Conservation (phyloP, 169 alveolate species). For the Prorocentrum cordatum region DNA sequence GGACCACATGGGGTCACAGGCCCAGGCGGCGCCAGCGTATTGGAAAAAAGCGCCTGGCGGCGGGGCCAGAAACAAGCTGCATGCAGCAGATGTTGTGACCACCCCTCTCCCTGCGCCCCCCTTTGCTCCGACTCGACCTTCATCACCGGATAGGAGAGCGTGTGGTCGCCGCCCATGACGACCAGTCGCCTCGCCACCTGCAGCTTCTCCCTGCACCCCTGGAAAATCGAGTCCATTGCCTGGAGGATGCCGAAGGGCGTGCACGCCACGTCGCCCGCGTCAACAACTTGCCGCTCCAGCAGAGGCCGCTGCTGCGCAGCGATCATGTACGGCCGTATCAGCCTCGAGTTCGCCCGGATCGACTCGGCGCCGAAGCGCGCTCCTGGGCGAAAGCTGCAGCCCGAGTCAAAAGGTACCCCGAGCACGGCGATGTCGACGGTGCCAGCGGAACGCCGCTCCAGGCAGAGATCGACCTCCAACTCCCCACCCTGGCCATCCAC, state of each 20-base stretch:
- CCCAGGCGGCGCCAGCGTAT: too few relatives aligned
- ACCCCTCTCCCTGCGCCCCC: too few relatives aligned
- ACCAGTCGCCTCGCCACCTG: constrained; percentile 7
- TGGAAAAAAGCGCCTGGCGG: too few relatives aligned
- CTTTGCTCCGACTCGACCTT: too few relatives aligned
- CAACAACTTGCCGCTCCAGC: constrained; percentile 29
- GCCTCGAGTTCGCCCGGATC: constrained; percentile 40
- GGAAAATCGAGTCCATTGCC: neutral
- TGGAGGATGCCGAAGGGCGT: neutral
- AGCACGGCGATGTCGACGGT: constrained; percentile 4
- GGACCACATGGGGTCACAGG: too few relatives aligned
- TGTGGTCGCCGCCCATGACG: constrained; percentile 39
- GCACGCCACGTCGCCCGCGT: neutral
- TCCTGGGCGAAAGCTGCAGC: constrained; percentile 38
- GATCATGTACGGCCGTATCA: constrained; percentile 18
- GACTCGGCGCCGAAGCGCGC: constrained; percentile 57
- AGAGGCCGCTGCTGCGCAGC: constrained; percentile 36
- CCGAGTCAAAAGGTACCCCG: constrained; percentile 32
- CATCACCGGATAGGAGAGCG: neutral
- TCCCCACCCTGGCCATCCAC: neutral
- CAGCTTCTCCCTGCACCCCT: constrained; percentile 8
- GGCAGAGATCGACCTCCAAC: neutral
- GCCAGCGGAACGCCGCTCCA: neutral
- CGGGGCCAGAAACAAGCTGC: too few relatives aligned
- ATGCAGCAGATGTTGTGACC: too few relatives aligned